These are phyloP conservation scores for Hygrocybe coccinea DNA, from an alignment of 768 basidiomycete genomes.

Conservation along the genomic window DNA sequence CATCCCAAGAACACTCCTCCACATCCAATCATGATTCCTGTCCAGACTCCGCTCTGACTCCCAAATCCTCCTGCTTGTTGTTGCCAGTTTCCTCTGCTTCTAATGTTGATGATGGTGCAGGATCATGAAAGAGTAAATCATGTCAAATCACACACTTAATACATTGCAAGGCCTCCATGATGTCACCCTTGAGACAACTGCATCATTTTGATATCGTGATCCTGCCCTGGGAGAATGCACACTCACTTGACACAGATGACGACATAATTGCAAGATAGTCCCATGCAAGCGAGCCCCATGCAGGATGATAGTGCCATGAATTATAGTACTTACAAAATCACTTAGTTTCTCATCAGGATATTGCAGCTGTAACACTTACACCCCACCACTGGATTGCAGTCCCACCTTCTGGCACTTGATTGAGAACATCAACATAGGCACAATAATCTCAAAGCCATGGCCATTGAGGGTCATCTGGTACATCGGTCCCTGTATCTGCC, in stretches of 20 bases:
- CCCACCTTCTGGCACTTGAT: constrained; percentile 13
- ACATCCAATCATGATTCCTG: constrained; percentile 7
- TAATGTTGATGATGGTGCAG: constrained; percentile 4
- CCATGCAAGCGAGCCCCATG: constrained; percentile 33
- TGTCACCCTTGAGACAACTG: constrained; percentile 32
- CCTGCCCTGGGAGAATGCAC: constrained; percentile 37
- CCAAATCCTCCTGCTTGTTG: constrained; percentile 2
- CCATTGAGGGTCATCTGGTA: constrained; percentile 6
- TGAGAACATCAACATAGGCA: constrained; percentile 17
- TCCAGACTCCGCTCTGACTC: neutral
- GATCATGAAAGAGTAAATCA: constrained; percentile 25
- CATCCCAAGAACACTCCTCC: constrained; percentile 8
- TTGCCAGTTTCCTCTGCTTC: neutral
- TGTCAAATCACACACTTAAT: constrained; percentile 22
- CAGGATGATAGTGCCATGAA: constrained; percentile 20
- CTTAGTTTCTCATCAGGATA: neutral
- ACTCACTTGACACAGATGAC: constrained; percentile 37
- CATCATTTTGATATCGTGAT: constrained; percentile 35
- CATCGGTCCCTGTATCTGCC: constrained; percentile 3
- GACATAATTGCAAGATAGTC: constrained; percentile 39
- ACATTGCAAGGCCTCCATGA: constrained; percentile 32
- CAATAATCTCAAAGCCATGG: constrained; percentile 21
- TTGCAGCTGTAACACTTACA: constrained; percentile 18
- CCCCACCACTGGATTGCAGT: constrained; percentile 32
- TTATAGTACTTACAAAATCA: constrained; percentile 20